Evolutionary conservation across 2,329 filamentous ascomycete species (phyloP).

Genomic region (Hypoxylon sp.): DNA sequence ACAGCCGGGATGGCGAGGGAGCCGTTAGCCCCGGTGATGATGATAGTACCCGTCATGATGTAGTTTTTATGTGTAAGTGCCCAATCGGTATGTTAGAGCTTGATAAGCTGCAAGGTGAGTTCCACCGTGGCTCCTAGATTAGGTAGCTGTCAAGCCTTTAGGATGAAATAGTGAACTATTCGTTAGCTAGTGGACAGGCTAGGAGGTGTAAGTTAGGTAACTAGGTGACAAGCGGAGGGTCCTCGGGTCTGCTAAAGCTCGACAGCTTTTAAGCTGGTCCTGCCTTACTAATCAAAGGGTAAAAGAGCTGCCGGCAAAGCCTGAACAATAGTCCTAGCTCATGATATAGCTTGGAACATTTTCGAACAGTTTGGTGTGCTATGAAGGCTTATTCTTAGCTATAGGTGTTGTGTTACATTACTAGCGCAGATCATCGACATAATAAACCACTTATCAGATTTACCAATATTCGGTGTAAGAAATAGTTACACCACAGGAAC

Average conservation of each 20-base stretch:
- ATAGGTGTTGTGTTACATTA: constrained; percentile 14
- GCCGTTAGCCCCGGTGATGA: constrained; percentile 59
- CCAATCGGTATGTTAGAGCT: constrained; percentile 13
- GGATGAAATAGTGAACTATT: constrained; percentile 10
- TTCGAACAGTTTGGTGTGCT: not conserved
- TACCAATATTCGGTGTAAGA: not conserved
- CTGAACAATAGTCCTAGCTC: not conserved
- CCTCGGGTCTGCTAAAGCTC: not conserved
- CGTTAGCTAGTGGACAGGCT: constrained; percentile 9
- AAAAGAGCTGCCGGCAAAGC: not conserved
- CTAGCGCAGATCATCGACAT: constrained; percentile 16
- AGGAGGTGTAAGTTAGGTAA: constrained; percentile 7
- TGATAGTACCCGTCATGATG: constrained; percentile 55
- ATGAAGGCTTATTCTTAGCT: constrained; percentile 8
- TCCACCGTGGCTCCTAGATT: constrained; percentile 29
- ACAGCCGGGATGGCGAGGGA: constrained; percentile 52
- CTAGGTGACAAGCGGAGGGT: constrained; percentile 3
- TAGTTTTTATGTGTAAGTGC: constrained; percentile 20
- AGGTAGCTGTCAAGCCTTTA: constrained; percentile 8
- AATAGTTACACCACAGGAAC: constrained; percentile 1
- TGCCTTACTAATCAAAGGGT: not conserved
- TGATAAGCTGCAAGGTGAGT: constrained; percentile 11
- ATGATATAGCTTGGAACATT: not conserved
- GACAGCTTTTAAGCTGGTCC: constrained; percentile 9
- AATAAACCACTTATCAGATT: not conserved